Evolutionary conservation across 306 rosid genomes (phyloP).

Genomic region (Citrullus colocynthis): DNA sequence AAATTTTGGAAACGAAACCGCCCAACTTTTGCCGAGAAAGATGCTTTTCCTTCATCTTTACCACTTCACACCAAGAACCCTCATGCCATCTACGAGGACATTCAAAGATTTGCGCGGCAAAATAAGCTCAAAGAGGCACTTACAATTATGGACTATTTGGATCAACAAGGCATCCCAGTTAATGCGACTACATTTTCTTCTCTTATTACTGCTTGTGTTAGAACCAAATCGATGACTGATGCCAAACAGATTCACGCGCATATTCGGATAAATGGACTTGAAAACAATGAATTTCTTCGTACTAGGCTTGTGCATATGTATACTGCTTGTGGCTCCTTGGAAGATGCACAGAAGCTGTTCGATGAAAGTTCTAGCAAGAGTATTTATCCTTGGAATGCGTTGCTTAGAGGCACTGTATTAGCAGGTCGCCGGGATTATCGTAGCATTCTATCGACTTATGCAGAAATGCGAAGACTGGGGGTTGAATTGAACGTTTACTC

Average conservation of each 20-base stretch:
- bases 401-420: conserved; percentile 62
- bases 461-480: conserved; percentile 50
- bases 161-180: conserved; percentile 52
- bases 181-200: conserved; percentile 56
- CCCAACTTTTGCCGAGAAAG: conserved; percentile 24
- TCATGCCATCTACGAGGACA: conserved; percentile 39
- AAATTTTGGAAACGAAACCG: conserved; percentile 1
- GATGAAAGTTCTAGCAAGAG: conserved; percentile 31
- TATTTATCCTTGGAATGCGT: conserved; percentile 62
- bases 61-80: conserved; percentile 71
- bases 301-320: conserved; percentile 49
- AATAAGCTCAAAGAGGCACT: conserved; percentile 45
- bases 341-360: conserved; percentile 40
- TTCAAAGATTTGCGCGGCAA: conserved; percentile 33
- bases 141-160: conserved; percentile 48
- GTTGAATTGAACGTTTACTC: conserved; percentile 60
- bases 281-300: conserved; percentile 34
- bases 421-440: conserved; percentile 36
- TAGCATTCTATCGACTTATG: conserved; percentile 27
- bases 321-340: conserved; percentile 39
- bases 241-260: conserved; percentile 37
- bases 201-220: conserved; percentile 45
- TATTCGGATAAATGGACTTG: conserved; percentile 45
- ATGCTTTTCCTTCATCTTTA: conserved; percentile 54
- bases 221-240: conserved; percentile 29